Percentiles rank a stretch among this genome's conserved stretches.
These are phyloP conservation scores for Epicoccum sorghinum DNA, from an alignment of 2,329 filamentous ascomycete genomes.

Conservation along the genomic window DNA sequence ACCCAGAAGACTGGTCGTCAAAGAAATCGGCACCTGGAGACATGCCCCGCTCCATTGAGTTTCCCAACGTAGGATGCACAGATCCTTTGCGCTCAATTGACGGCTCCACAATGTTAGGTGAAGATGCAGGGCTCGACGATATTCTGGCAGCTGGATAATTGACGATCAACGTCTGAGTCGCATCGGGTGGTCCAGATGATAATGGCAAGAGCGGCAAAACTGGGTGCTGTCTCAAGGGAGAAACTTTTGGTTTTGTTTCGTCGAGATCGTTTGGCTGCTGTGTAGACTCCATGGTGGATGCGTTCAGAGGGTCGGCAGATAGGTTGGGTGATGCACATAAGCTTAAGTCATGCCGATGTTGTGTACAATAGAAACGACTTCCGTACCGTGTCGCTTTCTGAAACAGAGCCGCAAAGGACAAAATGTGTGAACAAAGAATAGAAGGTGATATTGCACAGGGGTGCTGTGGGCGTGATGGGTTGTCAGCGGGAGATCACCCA, in stretches of 20 bases:
- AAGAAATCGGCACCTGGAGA: conserved; percentile 37
- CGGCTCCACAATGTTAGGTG: conserved; percentile 34
- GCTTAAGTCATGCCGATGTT: background rate
- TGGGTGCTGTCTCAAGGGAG: conserved; percentile 19
- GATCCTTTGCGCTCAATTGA: conserved; percentile 27
- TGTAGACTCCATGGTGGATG: background rate
- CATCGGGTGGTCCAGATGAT: conserved; percentile 18
- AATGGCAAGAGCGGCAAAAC: conserved; percentile 13
- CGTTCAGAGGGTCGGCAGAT: background rate
- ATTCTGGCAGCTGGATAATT: conserved; percentile 33
- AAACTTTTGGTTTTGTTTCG: conserved; percentile 4
- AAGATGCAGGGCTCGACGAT: conserved; percentile 39
- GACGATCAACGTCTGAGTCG: conserved; percentile 31
- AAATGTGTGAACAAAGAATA: conserved; percentile 21
- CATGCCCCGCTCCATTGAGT: conserved; percentile 29
- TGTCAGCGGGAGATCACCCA: conserved; percentile 20
- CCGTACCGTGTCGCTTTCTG: conserved; percentile 4
- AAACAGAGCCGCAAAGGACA: conserved; percentile 14
- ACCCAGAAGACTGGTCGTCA: conserved; percentile 32
- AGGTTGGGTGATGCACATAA: background rate
- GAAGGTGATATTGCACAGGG: conserved; percentile 10
- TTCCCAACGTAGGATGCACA: conserved; percentile 31
- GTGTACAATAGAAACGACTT: background rate
- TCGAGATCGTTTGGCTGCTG: background rate
- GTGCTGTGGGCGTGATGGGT: conserved; percentile 17